These are phyloP conservation scores for Sugiyamaella boreocaroliniensis DNA, from an alignment of 805 yeast genomes.

Conservation along the genomic window DNA sequence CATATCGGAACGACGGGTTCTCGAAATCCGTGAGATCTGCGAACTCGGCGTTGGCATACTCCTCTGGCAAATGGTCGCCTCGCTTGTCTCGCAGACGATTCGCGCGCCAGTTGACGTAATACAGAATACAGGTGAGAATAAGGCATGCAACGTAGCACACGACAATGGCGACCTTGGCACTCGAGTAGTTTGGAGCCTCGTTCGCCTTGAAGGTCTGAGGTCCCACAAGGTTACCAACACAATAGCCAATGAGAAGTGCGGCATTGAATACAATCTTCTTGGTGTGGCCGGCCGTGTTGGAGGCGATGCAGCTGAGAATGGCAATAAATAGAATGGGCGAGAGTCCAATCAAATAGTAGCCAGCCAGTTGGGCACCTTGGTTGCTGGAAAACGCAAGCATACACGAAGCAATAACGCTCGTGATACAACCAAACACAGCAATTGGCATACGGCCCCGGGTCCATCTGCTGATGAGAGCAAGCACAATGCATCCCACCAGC, in stretches of 20 bases:
- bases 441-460: slow-evolving; percentile 17
- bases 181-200: slow-evolving; percentile 56
- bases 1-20: slow-evolving; percentile 38
- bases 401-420: slow-evolving; percentile 20
- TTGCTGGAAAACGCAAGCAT: slow-evolving; percentile 13
- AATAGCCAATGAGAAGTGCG: slow-evolving; percentile 54
- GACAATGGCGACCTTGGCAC: slow-evolving; percentile 47
- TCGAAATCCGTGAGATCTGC: slow-evolving; percentile 47
- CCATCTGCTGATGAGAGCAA: slow-evolving; percentile 15
- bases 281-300: slow-evolving; percentile 67
- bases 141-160: slow-evolving; percentile 35
- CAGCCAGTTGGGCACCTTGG: slow-evolving; percentile 13
- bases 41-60: slow-evolving; percentile 11
- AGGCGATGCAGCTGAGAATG: slow-evolving; percentile 14
- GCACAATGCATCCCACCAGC: slow-evolving; percentile 16
- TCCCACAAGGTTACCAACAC: slow-evolving; percentile 63
- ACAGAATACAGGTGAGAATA: slow-evolving; percentile 34
- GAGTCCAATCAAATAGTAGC: slow-evolving; percentile 8
- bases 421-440: slow-evolving; percentile 46
- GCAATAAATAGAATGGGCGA: slow-evolving; percentile 10
- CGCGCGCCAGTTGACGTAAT: slow-evolving; percentile 30
- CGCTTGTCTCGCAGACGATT: slow-evolving; percentile 44
- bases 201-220: slow-evolving; percentile 59
- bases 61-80: slow-evolving; percentile 26
- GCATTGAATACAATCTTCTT: slow-evolving; percentile 59